Evolutionary conservation across 768 basidiomycete genomes (phyloP), one percentile per base, ranked within the genome.

Genomic region (Tulasnella sp.): DNA sequence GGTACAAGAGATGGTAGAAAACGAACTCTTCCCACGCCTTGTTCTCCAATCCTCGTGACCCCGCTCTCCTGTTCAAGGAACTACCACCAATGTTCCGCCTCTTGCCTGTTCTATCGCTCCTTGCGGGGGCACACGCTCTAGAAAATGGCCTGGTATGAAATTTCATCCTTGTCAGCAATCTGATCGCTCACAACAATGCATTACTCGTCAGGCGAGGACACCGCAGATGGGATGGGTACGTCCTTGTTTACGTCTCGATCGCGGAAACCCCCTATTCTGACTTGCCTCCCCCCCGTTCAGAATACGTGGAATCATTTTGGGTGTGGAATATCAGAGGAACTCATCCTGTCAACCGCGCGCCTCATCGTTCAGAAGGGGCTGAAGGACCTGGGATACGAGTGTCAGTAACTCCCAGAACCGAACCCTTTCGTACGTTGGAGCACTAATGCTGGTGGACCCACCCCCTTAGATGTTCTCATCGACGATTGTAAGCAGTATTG

Each of bases 301-400:
- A 85, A 86, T 81, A 85, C 85, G 0, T 86, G 85, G 85, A 87
- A 86, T 80, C 83, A 84, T 76, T 87, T 86, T 75, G 86, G 84
- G 0, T 87, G 87, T 78, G 82, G 83, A 68, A 87, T 87, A 71
- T 81, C 81, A 46, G 85, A 86, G 76, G 84, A 86, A 62, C 82
- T 82, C 71, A 85, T 87, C 79, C 72, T 86, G 38, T 79, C 81
- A 27, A 84, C 86, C 3, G 87, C 86, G 6, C 80, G 85, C 38
- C 82, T 83, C 2, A 76, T 87, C 36, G 81, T 86, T n/a, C 68
- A 82, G 14, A 83, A 84, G 72, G 85, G 85, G 27, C 81, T 87
- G 75, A 83, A 83, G 12, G 79, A 84, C 16, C 81, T 84, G 38
- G 87, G 87, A 0, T 87, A 87, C 76, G 82, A 86, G 76, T 87